Base-by-base conservation (phyloP, 768 basidiomycete species). In the Leccinum sublutescens region DNA sequence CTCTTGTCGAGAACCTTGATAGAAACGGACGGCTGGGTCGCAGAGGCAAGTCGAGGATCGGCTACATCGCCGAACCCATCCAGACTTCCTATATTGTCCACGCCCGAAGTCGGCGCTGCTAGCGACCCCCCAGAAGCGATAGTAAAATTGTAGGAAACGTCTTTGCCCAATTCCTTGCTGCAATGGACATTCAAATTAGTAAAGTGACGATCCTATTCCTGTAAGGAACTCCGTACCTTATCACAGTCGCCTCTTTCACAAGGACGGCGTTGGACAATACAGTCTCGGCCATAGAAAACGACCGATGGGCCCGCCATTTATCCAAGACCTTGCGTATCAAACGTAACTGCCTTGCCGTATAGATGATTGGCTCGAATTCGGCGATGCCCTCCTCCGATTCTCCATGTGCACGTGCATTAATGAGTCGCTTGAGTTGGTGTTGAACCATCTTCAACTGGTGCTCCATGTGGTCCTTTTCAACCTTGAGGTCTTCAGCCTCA, bases 231-330 rank as follows among this genome's bases (percentile, higher is more conserved):
- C 38, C 81, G 49, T 62, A 88, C 89, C 91, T 93, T 66, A 97
- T 89, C 50, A 98, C 81, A 72, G 97, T 98, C 5, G 94, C 96
- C 75, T 99, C 97, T 74, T 97, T 95, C 43, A 98, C 79, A 56
- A 88, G 71, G 2, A 95, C 87, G 10, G 95, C 95, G 69, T 84
- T 88, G 6, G 89, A 87, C 54, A 98, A 77, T 23, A 95, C 86
- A 29, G 82, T 78, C 75, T 98, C 95, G 1, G 95, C 93, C 92
- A 98, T 96, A 1, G 88, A 89, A 70, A 97, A 95, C 7, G 89
- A 82, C 23, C 89, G 80, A 74, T 92, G 87, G 0, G 85, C 81
- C 63, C 91, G 82, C 96, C 96, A 99, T 64, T 83, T 85, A 62
- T 88, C 87, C 64, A 98, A 72, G 9, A 89, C 91, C 69, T 87